These are phyloP conservation scores for Aspergillus pseudonomiae DNA, from an alignment of 2,329 filamentous ascomycete genomes.

Conservation along the genomic window DNA sequence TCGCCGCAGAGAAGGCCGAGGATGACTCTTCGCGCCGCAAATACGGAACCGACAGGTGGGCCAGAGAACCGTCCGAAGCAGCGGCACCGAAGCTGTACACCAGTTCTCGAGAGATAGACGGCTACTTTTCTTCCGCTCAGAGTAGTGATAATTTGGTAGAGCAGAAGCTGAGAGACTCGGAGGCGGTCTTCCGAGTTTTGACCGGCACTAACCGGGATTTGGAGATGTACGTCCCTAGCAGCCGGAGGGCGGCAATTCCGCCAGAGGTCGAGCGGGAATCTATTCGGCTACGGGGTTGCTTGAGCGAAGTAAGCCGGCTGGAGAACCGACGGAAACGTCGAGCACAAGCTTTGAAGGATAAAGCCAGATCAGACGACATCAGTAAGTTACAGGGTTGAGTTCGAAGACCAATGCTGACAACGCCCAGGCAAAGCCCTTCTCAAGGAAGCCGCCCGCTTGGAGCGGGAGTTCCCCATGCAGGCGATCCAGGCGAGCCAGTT, in stretches of 20 bases:
- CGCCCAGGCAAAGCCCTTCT: slow-evolving; percentile 70
- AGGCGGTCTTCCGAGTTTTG: slow-evolving; percentile 74
- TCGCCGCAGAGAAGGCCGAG: slow-evolving; percentile 80
- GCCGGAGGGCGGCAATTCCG: slow-evolving; percentile 75
- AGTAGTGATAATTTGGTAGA: slow-evolving; percentile 71
- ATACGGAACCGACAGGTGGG: slow-evolving; percentile 88
- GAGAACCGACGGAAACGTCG: slow-evolving; percentile 80
- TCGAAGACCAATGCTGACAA: neutral
- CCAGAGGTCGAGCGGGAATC: slow-evolving; percentile 79
- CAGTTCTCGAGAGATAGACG: slow-evolving; percentile 77
- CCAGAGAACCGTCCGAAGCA: slow-evolving; percentile 66
- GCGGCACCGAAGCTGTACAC: slow-evolving; percentile 75
- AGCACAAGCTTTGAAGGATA: slow-evolving; percentile 76
- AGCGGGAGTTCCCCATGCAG: slow-evolving; percentile 83
- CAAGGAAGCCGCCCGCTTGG: slow-evolving; percentile 78
- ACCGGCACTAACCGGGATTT: slow-evolving; percentile 78
- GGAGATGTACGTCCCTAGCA: slow-evolving; percentile 87
- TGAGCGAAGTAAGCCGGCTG: slow-evolving; percentile 83
- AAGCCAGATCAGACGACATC: slow-evolving; percentile 84
- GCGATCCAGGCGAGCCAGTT: slow-evolving; percentile 87
- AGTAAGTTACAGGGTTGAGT: slow-evolving; percentile 48
- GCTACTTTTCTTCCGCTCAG: slow-evolving; percentile 76
- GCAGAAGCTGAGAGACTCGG: slow-evolving; percentile 76
- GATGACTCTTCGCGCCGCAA: slow-evolving; percentile 74
- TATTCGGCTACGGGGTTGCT: slow-evolving; percentile 72